Evolutionary conservation across 257 asterid species (phyloP).

Genomic region (Thymus mandschuricus): DNA sequence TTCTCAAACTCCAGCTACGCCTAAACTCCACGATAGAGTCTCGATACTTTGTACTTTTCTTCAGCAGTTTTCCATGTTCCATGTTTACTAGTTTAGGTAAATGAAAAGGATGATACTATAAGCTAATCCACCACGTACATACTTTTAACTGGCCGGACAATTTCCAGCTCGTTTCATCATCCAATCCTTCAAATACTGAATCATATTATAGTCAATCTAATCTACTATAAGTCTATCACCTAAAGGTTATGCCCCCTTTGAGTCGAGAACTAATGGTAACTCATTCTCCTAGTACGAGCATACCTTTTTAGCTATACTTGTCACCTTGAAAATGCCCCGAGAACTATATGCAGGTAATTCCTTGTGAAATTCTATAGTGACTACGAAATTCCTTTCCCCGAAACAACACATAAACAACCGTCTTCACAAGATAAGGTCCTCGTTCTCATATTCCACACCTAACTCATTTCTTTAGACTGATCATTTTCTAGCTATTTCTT

Average conservation of each 20-base stretch:
- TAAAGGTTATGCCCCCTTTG: no score
- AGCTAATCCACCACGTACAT: no score
- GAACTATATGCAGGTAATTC: neutral
- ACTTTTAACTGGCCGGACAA: no score
- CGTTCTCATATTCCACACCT: neutral
- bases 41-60: neutral
- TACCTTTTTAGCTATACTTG: neutral
- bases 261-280: neutral
- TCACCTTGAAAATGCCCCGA: neutral
- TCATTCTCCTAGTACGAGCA: conserved; percentile 19
- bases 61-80: neutral
- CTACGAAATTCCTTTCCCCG: neutral
- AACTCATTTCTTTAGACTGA: neutral
- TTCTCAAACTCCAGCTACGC: neutral
- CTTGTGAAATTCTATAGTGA: neutral
- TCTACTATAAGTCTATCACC: no score
- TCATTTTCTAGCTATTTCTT: neutral
- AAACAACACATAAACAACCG: neutral
- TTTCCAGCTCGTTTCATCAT: no score
- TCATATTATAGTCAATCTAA: no score
- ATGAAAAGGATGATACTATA: no score
- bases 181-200: no score
- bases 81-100: no score
- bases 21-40: neutral
- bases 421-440: no score